These are phyloP conservation scores for Globisporangium ultimum DNA, from an alignment of 352 stramenopile genomes.

Conservation along the genomic window DNA sequence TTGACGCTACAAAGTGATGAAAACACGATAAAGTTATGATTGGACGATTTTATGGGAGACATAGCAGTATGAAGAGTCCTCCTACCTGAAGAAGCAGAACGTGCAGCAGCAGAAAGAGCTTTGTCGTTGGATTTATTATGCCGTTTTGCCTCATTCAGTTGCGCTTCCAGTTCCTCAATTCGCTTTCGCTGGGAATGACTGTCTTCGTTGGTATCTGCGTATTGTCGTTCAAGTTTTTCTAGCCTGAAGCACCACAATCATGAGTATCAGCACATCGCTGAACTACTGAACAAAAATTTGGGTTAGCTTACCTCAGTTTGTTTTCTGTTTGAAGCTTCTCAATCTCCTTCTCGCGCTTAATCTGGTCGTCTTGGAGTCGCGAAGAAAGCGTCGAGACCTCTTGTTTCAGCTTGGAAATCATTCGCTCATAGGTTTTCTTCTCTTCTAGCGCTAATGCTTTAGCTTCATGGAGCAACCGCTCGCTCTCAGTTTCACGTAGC, in stretches of 20 bases:
- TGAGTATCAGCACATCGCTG: not conserved
- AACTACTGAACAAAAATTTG: not conserved
- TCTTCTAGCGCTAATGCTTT: conserved; percentile 53
- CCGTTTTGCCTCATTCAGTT: conserved; percentile 48
- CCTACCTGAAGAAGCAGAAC: conserved; percentile 18
- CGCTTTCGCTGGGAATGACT: conserved; percentile 33
- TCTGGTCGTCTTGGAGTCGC: conserved; percentile 43
- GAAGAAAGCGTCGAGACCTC: conserved; percentile 58
- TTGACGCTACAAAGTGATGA: conserved; percentile 17
- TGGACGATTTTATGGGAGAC: too few species aligned
- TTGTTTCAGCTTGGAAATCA: conserved; percentile 66
- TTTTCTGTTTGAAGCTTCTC: conserved; percentile 49
- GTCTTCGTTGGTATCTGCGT: conserved; percentile 26
- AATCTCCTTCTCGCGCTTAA: conserved; percentile 38
- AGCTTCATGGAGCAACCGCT: conserved; percentile 60
- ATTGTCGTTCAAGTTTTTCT: conserved; percentile 29
- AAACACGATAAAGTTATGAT: not conserved
- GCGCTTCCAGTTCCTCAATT: conserved; percentile 53
- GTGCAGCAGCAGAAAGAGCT: conserved; percentile 34
- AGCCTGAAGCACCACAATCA: conserved; percentile 12
- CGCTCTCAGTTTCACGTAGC: conserved; percentile 62
- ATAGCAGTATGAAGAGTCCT: not conserved
- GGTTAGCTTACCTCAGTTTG: conserved; percentile 22
- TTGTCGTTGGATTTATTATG: conserved; percentile 34
- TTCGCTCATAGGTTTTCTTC: conserved; percentile 69